Percentiles rank a stretch among this genome's conserved stretches.
These are phyloP conservation scores for Aspergillus incahuasiensis DNA, from an alignment of 495 filamentous ascomycete genomes.

Conservation along the genomic window DNA sequence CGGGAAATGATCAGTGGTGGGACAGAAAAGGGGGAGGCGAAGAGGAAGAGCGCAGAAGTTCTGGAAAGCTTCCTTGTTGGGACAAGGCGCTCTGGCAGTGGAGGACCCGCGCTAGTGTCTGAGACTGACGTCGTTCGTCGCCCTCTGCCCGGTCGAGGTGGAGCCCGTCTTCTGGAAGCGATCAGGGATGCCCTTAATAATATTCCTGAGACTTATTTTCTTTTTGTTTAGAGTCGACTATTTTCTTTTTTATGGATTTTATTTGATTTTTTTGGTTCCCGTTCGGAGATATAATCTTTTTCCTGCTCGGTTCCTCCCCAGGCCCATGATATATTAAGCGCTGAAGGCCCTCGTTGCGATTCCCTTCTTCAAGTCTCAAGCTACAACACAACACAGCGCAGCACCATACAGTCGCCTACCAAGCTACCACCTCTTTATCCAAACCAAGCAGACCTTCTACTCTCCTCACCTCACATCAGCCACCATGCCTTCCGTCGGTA, in stretches of 20 bases:
- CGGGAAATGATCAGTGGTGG: conserved; percentile 14
- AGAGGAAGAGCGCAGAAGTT: conserved; percentile 28
- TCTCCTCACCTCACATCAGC: background rate
- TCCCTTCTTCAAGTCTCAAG: conserved; percentile 9
- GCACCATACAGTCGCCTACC: background rate
- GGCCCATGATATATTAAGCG: conserved; percentile 13
- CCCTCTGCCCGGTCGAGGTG: conserved; percentile 17
- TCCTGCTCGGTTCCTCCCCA: conserved; percentile 3
- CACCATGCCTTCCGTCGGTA: conserved; percentile 64
- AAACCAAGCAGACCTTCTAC: background rate
- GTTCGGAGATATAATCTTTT: conserved; percentile 5
- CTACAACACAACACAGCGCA: background rate
- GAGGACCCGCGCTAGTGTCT: conserved; percentile 13
- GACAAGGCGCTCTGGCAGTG: conserved; percentile 18
- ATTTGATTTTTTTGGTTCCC: conserved; percentile 10
- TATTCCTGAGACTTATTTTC: background rate
- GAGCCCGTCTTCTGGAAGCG: conserved; percentile 32
- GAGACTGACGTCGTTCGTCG: conserved; percentile 22
- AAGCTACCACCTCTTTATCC: background rate
- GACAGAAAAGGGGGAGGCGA: conserved; percentile 19
- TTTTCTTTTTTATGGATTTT: conserved; percentile 11
- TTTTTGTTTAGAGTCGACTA: background rate
- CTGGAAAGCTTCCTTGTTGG: conserved; percentile 44
- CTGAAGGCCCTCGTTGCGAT: conserved; percentile 8
- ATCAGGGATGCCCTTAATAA: conserved; percentile 25